These are phyloP conservation scores for Bonia amplexicaulis DNA, from an alignment of 176 grass and related monocot species.

Conservation along the genomic window DNA sequence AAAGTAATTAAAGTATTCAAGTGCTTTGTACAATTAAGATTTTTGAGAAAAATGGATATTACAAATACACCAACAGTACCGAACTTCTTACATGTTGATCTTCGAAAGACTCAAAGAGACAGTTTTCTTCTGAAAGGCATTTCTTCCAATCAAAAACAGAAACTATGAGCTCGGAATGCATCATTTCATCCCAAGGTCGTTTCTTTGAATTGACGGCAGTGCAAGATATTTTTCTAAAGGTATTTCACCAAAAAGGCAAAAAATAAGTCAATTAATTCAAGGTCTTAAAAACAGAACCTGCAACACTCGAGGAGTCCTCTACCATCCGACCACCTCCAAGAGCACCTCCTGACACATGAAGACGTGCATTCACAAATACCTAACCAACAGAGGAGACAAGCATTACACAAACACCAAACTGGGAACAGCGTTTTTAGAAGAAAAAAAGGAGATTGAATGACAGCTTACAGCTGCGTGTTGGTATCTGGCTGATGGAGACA, in stretches of 20 bases:
- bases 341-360: constrained; percentile 99
- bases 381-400: constrained; percentile 25
- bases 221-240: background rate
- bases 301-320: constrained; percentile 97
- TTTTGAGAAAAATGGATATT: constrained; percentile 7
- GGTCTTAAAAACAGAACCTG: constrained; percentile 56
- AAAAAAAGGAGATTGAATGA: constrained; percentile 4
- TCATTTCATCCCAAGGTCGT: constrained; percentile 4
- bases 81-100: background rate
- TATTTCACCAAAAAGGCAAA: background rate
- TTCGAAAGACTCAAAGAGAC: background rate
- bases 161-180: background rate
- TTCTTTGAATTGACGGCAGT: background rate
- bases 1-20: constrained; percentile 1
- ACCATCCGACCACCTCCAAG: constrained; percentile 99
- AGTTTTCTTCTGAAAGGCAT: background rate
- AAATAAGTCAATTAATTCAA: background rate
- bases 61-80: background rate
- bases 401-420: background rate
- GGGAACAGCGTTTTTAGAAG: background rate
- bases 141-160: background rate
- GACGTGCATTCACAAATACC: constrained; percentile 99
- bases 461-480: constrained; percentile 95
- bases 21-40: background rate
- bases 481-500: constrained; percentile 98